Base-by-base conservation (phyloP, 139 green algal species). In the Volvox africanus region DNA sequence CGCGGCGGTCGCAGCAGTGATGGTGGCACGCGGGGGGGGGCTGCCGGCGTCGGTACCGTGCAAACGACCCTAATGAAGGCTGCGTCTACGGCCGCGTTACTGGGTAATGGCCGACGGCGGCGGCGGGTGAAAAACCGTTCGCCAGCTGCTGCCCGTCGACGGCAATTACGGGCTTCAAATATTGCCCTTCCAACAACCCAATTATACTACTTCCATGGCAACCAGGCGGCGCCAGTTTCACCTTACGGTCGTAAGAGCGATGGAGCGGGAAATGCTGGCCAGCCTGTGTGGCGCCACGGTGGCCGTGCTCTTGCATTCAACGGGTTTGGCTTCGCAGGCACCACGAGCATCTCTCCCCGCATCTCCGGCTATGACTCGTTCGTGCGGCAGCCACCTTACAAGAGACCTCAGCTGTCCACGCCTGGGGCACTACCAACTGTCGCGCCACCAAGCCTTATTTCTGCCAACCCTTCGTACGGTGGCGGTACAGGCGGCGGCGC, bases 211-310 rank as follows among this genome's bases (percentile, higher is more conserved):
- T 68, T 28, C 36, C 20, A 26, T n/a, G 22, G 80, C 80, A 71
- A 24, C 50, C 32, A 26, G 9, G 37, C 79, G 22, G 22, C 37
- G 3, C 79, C 37, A 50, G 37, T 68, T 33, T 85, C 37, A 24
- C 79, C 37, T 6, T 26, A 30, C 82, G 14, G 30, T 62, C 3
- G 67, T 37, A 30, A 79, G 17, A 50, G 68, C 35, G 65, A 73
- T 37, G 21, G 67, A 9, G 33, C 5, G 11, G 61, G 81, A 20
- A 32, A 20, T 16, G 21, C 1, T 9, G 61, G n/a, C 18, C 69
- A 80, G 83, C 83, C 83, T 9, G 68, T 61, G 26, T 89, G 85
- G 85, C 68, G 85, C 28, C 85, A 89, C 44, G 85, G 85, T n/a
- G 85, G 85, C n/a, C 85, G 85, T 0, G 85, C 85, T 11, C 26